Base-by-base conservation (phyloP, 2,329 filamentous ascomycete genomes). In the Apiospora aurea region DNA sequence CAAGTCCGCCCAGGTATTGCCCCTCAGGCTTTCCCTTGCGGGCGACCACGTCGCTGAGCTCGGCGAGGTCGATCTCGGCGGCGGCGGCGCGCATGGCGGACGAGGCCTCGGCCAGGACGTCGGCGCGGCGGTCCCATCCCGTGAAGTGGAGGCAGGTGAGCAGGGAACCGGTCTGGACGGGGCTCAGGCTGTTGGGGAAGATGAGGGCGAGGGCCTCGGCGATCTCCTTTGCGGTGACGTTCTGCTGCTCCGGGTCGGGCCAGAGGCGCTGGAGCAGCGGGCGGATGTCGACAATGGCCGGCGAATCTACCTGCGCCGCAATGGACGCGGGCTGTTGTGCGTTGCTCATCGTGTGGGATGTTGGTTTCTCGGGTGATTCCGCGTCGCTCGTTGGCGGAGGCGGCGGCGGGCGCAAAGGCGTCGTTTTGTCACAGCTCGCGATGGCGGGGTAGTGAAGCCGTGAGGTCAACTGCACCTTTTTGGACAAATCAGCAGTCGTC, bases 61-160 rank as follows among this genome's bases (percentile, higher is more conserved):
- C 85, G 7, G 87, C 78, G 49, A 88, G 86, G 74, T 97, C 93
- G 72, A 97, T 90, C 66, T 87, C 87, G 14, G 91, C 90, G 1
- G 95, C 94, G 29, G 94, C 95, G 71, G 89, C 87, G 75, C 95
- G 89, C 96, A 99, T 98, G 70, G 91, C 91, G 66, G 88, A 86
- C 5, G 96, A 95, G 77, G 94, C 96, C 84, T 92, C 92, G 71
- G 94, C 93, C 76, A 99, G 90, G 53, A 99, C 94, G 79, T 96
- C 93, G 38, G 95, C 90, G 75, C 92, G 90, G 75, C 93, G 90
- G 82, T 98, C 96, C 81, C 94, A 90, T 72, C 92, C 91, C 1
- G 95, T 97, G 76, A 97, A 98, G 84, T 98, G 96, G 66, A 99
- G 87, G 71, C 95, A 93, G 79, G 96, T 98, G 70, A 98, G 87